Evolutionary conservation across 108 stramenopile species (phyloP).

Genomic region (Conticribra guillardii): DNA sequence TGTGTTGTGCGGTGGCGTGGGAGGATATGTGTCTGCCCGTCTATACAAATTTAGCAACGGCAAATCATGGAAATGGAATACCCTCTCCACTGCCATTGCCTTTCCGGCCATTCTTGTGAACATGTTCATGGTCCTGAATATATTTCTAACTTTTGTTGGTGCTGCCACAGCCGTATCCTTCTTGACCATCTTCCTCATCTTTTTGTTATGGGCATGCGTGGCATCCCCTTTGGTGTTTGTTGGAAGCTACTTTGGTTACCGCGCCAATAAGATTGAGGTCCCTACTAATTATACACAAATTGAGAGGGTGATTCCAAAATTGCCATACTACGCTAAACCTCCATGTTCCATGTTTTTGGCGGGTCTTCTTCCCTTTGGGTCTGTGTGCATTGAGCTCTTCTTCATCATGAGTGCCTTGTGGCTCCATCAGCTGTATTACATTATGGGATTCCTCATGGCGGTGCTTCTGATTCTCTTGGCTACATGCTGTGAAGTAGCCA

Average conservation of each 20-base stretch:
- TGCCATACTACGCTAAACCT: constrained; percentile 83
- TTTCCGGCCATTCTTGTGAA: constrained; percentile 84
- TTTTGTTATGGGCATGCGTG: constrained; percentile 89
- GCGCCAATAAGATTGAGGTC: constrained; percentile 73
- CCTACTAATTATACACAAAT: constrained; percentile 96
- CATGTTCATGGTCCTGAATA: constrained; percentile 87
- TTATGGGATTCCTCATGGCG: constrained; percentile 98
- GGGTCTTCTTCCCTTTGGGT: constrained; percentile 98
- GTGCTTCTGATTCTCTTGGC: constrained; percentile 92
- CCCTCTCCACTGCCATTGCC: constrained; percentile 83
- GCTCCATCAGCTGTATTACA: constrained; percentile 99
- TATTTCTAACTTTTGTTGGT: constrained; percentile 82
- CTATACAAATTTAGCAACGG: constrained; percentile 94
- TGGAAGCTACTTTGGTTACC: constrained; percentile 95
- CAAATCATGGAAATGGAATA: constrained; percentile 82
- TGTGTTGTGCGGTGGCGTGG: constrained; percentile 89
- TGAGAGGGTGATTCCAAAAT: constrained; percentile 89
- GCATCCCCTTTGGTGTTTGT: constrained; percentile 96
- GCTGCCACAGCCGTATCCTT: constrained; percentile 95
- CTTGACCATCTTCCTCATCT: constrained; percentile 85
- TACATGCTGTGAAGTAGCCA: constrained; percentile 96
- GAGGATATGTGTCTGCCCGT: constrained; percentile 89
- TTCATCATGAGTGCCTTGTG: constrained; percentile 99
- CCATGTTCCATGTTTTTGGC: constrained; percentile 75
- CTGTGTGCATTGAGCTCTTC: constrained; percentile 98